A percentile compares a stretch with the other conserved stretches of the same genome.
Conservation (phyloP, 306 rosid species). For the Rosa rugosa region DNA sequence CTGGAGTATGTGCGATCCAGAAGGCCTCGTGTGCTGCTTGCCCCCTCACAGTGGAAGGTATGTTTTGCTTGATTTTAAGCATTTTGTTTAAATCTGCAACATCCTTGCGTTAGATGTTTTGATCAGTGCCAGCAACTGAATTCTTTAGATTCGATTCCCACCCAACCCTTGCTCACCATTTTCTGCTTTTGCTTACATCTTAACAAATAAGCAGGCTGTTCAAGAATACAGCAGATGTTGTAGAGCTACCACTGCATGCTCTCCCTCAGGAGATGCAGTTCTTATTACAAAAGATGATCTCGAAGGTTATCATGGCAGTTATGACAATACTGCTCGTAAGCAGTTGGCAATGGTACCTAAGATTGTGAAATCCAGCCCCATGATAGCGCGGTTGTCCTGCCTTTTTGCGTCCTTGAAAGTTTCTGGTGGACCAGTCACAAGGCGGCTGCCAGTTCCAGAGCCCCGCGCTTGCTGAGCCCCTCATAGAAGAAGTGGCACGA, state of each 20-base stretch:
- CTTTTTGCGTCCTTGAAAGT: slow-evolving; percentile 79
- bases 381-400: slow-evolving; percentile 84
- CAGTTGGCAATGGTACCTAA: slow-evolving; percentile 59
- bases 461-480: slow-evolving; percentile 80
- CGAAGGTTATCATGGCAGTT: slow-evolving; percentile 75
- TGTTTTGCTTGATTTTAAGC: background rate
- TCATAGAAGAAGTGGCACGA: slow-evolving; percentile 15
- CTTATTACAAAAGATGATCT: slow-evolving; percentile 89
- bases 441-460: slow-evolving; percentile 80
- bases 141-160: background rate
- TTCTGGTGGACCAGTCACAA: slow-evolving; percentile 52
- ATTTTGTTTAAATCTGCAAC: background rate
- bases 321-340: slow-evolving; percentile 38
- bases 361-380: slow-evolving; percentile 57
- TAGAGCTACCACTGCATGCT: slow-evolving; percentile 41
- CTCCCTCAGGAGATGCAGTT: slow-evolving; percentile 86
- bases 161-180: slow-evolving; percentile 11
- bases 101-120: background rate
- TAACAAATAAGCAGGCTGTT: slow-evolving; percentile 66
- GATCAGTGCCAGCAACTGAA: background rate
- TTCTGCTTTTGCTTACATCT: slow-evolving; percentile 19
- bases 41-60: slow-evolving; percentile 97
- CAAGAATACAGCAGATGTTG: slow-evolving; percentile 55
- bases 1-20: slow-evolving; percentile 82
- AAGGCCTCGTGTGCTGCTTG: slow-evolving; percentile 88